Evolutionary conservation across 805 yeast genomes (phyloP).

Genomic region (Kuraishia ogatae): DNA sequence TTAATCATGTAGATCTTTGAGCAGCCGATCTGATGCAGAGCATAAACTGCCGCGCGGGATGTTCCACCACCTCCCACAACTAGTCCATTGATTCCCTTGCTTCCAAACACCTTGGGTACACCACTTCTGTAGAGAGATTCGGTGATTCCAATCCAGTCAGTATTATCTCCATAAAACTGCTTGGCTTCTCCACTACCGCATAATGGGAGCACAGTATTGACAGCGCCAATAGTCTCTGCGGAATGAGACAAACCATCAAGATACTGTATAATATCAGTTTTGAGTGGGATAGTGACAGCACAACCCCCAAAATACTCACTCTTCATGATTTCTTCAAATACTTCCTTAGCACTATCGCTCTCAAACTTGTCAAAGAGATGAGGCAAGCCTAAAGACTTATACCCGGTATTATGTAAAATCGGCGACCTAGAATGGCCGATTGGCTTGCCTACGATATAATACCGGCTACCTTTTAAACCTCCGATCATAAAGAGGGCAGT

Average conservation of each 20-base stretch:
- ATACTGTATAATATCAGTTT: slow-evolving; percentile 66
- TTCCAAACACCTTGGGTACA: slow-evolving; percentile 33
- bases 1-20: slow-evolving; percentile 67
- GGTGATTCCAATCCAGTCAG: slow-evolving; percentile 90
- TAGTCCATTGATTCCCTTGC: slow-evolving; percentile 44
- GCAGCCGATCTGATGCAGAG: slow-evolving; percentile 75
- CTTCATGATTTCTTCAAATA: slow-evolving; percentile 40
- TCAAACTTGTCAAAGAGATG: slow-evolving; percentile 61
- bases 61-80: slow-evolving; percentile 98
- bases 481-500: slow-evolving; percentile 51
- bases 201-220: slow-evolving; percentile 70
- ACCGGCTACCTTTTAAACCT: slow-evolving; percentile 45
- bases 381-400: slow-evolving; percentile 68
- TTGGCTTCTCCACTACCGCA: slow-evolving; percentile 28
- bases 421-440: slow-evolving; percentile 88
- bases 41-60: slow-evolving; percentile 88
- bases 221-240: slow-evolving; percentile 84
- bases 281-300: slow-evolving; percentile 91
- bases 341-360: slow-evolving; percentile 52
- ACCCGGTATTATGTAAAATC: slow-evolving; percentile 73
- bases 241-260: slow-evolving; percentile 63
- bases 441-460: slow-evolving; percentile 76
- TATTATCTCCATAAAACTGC: slow-evolving; percentile 73
- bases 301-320: slow-evolving; percentile 75
- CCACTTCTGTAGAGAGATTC: slow-evolving; percentile 61